Percentiles rank a stretch among this genome's conserved stretches.
Conservation (phyloP, 352 stramenopile species). For the Phytopythium vexans region DNA sequence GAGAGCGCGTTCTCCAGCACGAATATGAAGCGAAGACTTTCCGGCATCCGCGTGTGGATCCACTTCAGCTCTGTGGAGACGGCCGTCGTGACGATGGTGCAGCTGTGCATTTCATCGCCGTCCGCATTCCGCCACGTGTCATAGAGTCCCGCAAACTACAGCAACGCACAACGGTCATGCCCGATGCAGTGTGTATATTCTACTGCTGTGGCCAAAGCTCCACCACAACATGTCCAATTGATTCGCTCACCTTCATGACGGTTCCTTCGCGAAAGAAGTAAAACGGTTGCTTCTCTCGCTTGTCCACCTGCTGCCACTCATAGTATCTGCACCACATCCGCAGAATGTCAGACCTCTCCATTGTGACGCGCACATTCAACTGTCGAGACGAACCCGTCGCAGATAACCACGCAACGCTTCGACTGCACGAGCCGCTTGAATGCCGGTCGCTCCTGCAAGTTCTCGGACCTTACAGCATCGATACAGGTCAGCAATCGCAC, state of each 20-base stretch:
- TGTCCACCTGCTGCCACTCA: constrained; percentile 88
- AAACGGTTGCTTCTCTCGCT: constrained; percentile 88
- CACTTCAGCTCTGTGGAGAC: constrained; percentile 62
- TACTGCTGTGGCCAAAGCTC: not conserved
- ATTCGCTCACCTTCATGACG: constrained; percentile 36
- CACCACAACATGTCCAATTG: not conserved
- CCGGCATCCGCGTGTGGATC: constrained; percentile 87
- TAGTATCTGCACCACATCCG: constrained; percentile 57
- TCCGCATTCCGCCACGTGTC: constrained; percentile 72
- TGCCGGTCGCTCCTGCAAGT: constrained; percentile 60
- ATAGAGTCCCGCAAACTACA: constrained; percentile 83
- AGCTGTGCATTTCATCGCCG: constrained; percentile 73
- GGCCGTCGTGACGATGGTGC: constrained; percentile 85
- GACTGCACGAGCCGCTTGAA: constrained; percentile 71
- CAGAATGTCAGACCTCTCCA: not conserved
- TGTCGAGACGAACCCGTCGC: constrained; percentile 52
- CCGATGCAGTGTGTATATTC: no score
- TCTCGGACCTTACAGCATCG: constrained; percentile 48
- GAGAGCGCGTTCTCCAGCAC: not conserved
- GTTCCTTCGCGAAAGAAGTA: constrained; percentile 64
- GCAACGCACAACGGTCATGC: not conserved
- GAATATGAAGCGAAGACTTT: constrained; percentile 10
- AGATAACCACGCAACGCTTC: constrained; percentile 78
- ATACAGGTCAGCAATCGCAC: not conserved
- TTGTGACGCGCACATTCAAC: not conserved